phyloP scores from a whole-genome alignment of 1,139 yeast genomes.

The Pichia cactophila region DNA sequence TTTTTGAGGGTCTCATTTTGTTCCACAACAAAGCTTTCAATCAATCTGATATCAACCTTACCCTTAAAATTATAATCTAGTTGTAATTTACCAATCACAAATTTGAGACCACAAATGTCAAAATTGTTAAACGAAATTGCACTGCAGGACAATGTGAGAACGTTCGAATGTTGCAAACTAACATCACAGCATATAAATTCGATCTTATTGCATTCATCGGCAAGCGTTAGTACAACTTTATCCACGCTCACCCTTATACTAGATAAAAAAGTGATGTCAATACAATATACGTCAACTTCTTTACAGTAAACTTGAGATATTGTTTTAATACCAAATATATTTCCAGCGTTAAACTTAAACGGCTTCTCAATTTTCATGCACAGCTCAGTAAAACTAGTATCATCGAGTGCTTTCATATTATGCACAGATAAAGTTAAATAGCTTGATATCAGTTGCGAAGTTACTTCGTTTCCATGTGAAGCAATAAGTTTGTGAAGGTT shows the following conservation, averaged over 20 bases:
- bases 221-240: constrained; percentile 10
- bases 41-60: no score
- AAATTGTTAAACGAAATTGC: constrained; percentile 15
- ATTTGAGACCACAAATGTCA: not conserved
- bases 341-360: constrained; percentile 27
- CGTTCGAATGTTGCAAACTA: not conserved
- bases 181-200: constrained; percentile 11
- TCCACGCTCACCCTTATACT: constrained; percentile 10
- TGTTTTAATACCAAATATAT: constrained; percentile 28
- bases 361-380: constrained; percentile 19
- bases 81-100: not conserved
- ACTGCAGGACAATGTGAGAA: constrained; percentile 2
- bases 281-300: constrained; percentile 19
- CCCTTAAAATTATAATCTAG: not conserved
- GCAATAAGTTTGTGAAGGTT: constrained; percentile 47
- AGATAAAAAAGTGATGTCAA: constrained; percentile 9
- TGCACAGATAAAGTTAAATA: constrained; percentile 21
- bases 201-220: constrained; percentile 7
- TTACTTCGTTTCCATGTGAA: constrained; percentile 4
- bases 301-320: constrained; percentile 16
- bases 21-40: not conserved
- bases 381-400: constrained; percentile 21
- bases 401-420: constrained; percentile 10
- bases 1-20: not conserved
- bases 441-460: constrained; percentile 18